Evolutionary conservation across 1,284 basidiomycete genomes (phyloP).

Genomic region (Malassezia nana): DNA sequence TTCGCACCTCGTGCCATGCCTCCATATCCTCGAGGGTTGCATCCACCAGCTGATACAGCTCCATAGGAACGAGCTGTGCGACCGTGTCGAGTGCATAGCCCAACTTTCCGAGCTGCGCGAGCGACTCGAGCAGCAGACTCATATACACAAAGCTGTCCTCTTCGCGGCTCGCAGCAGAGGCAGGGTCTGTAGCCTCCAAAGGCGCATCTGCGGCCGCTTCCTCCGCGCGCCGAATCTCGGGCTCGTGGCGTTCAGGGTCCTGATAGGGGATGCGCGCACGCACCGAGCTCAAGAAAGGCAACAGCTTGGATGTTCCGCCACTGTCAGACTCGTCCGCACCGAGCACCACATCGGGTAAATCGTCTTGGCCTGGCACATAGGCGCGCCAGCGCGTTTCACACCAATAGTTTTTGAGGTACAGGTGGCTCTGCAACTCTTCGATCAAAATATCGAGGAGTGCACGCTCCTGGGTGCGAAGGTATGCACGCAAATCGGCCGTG

Average conservation of each 20-base stretch:
- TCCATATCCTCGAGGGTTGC: conserved; percentile 79
- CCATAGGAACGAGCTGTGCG: conserved; percentile 69
- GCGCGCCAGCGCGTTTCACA: conserved; percentile 82
- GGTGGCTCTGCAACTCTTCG: conserved; percentile 89
- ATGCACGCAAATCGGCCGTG: conserved; percentile 73
- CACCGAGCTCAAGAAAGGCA: conserved; percentile 4
- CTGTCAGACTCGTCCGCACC: conserved; percentile 19
- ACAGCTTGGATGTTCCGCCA: conserved; percentile 1
- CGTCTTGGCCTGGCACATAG: conserved; percentile 69
- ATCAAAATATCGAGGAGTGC: conserved; percentile 63
- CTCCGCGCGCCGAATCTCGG: conserved; percentile 7
- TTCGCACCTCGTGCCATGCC: conserved; percentile 54
- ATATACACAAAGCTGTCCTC: conserved; percentile 86
- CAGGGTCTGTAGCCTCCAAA: background rate
- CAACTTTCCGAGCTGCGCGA: conserved; percentile 79
- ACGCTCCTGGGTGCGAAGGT: conserved; percentile 72
- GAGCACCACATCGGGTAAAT: conserved; percentile 32
- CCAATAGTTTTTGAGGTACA: conserved; percentile 96
- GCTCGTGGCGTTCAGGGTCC: conserved; percentile 12
- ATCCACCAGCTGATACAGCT: conserved; percentile 79
- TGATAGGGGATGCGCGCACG: conserved; percentile 3
- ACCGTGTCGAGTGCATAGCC: conserved; percentile 74
- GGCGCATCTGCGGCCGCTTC: background rate
- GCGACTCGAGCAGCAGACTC: conserved; percentile 81
- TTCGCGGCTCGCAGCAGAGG: conserved; percentile 62